Evolutionary conservation across 805 yeast species (phyloP), one percentile per base, ranked within the genome.

Genomic region (Kodamaea laetipori): DNA sequence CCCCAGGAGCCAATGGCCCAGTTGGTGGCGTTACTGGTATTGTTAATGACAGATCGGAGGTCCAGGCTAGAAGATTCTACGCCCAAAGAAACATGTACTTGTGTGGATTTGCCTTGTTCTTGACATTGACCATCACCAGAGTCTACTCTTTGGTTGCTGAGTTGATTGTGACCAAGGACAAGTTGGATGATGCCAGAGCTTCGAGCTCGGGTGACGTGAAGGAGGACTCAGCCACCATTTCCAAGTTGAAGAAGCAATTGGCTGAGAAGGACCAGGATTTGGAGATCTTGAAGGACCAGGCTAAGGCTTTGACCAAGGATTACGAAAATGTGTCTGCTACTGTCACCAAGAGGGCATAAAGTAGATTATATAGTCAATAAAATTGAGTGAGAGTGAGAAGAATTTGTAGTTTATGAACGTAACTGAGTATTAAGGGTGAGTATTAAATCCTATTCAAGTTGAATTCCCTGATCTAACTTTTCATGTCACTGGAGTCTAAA

Each of bases 21-120:
- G 24, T 21, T 66, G 37, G 67, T 64, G 48, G 45, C 15, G 52
- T 53, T 30, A 45, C 51, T 27, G 63, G 62, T 3, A 47, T 67
- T 17, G 41, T 71, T 39, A 71, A 70, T 47, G 92, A 86, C 55
- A 76, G 96, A 46, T 70, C 89, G 15, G 98, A 94, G 58, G 74
- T 86, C 44, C 90, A 86, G 64, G 94, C 97, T 16, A 80, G 97
- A 66, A 79, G 90, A 58, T 94, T 94, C 67, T 90, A 90, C 60
- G 89, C 97, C 15, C 99, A 94, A 71, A 82, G 99, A 71, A 94
- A 94, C 73, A 81, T 90, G 84, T 94, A 94, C 57, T 75, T 94
- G 39, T 89, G 97, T 54, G 99, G 99, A 1, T 89, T 90, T 67
- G 90, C 98, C 2, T 77, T 94, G 63, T 94, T 94, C 63, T 73